Percentiles rank a stretch among this genome's conserved stretches.
These are phyloP conservation scores for Keithomyces neogunnii DNA, from an alignment of 2,329 filamentous ascomycete species.

Conservation along the genomic window DNA sequence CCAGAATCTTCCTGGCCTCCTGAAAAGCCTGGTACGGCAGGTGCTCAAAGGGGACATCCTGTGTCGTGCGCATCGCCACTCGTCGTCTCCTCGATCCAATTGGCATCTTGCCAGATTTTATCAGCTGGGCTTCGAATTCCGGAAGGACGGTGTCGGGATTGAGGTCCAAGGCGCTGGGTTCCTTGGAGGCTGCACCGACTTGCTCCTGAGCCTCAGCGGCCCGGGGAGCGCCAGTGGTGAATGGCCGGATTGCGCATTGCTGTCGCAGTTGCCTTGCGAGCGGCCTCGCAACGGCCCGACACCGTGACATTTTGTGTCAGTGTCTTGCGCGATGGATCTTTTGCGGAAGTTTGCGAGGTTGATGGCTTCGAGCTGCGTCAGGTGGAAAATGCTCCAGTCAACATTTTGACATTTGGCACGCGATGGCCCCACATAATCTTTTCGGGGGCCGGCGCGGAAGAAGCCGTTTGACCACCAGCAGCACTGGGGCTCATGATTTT, in stretches of 20 bases:
- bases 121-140: slow-evolving; percentile 52
- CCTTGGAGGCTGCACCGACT: slow-evolving; percentile 6
- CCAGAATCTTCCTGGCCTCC: slow-evolving; percentile 78
- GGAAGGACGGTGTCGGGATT: slow-evolving; percentile 63
- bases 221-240: slow-evolving; percentile 24
- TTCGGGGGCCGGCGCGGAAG: slow-evolving; percentile 17
- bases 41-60: slow-evolving; percentile 78
- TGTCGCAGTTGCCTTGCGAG: slow-evolving; percentile 43
- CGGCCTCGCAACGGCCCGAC: slow-evolving; percentile 50
- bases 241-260: slow-evolving; percentile 28
- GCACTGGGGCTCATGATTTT: slow-evolving; percentile 19
- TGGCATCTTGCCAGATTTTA: slow-evolving; percentile 60
- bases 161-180: slow-evolving; percentile 34
- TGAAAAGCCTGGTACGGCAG: slow-evolving; percentile 97
- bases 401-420: not conserved
- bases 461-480: slow-evolving; percentile 14
- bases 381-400: slow-evolving; percentile 6
- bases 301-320: slow-evolving; percentile 44
- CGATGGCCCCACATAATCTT: slow-evolving; percentile 19
- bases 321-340: slow-evolving; percentile 4
- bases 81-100: slow-evolving; percentile 81
- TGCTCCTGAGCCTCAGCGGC: slow-evolving; percentile 19
- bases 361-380: not conserved
- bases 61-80: slow-evolving; percentile 55
- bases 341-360: not conserved